Base-by-base conservation (phyloP, 805 yeast species). In the Monosporozyma aerobia region DNA sequence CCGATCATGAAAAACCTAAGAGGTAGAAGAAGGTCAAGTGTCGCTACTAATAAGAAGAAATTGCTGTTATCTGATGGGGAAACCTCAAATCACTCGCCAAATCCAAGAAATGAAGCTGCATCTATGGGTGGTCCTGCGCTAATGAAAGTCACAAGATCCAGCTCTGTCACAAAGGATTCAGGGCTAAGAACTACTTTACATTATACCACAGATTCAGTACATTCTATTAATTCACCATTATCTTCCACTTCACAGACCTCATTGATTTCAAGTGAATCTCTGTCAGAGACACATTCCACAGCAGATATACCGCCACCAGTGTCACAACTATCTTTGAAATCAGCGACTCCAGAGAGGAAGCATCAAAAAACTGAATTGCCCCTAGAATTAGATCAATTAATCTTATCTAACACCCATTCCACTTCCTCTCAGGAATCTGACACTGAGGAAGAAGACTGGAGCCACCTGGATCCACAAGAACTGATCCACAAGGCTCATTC, bases 391-490 rank as follows among this genome's bases (percentile, higher is more conserved):
- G 29, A 43, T 22, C 45, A 22, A 43, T 43, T 43, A 13, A 43
- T 43, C 8, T 23, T 23, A 39, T 47, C 25, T 14, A 6, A 39
- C 4, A 19, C 10, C 9, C 11, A 16, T 39, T 19, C 25, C 25
- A 39, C 30, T 19, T 11, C 23, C 8, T 23, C 30, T 5, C 37
- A 37, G 16, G 73, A 68, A 46, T 77, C 82, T 46, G 95, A 89
- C 62, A 92, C 99, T 0, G 99, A 92, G 67, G 98, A 94, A 64
- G 99, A 92, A 69, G 98, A 92, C 68, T 92, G 99, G 99, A 86
- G 83, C 55, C 72, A 89, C 0, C 85, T 92, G 50, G 97, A 97
- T 0, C 90, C 97, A 0, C 83, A 79, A 40, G 73, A 80, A 44
- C 71, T 89, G 52, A 72, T 87, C 47, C 54, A 6, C 56, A 54